Evolutionary conservation across 768 basidiomycete genomes (phyloP).

Genomic region (Leucocoprinus birnbaumii): DNA sequence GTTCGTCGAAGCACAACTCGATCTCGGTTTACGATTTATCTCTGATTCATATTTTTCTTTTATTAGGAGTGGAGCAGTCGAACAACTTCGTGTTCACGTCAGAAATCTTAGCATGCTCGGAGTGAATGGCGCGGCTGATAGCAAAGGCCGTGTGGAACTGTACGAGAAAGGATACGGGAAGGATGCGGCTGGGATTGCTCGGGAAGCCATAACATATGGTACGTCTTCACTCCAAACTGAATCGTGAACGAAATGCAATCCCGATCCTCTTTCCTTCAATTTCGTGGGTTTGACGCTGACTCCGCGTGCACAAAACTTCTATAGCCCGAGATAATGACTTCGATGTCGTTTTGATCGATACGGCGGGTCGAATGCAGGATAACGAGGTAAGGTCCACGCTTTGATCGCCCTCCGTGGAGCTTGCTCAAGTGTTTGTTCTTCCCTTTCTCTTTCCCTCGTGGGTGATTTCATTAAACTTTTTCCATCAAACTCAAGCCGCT

Average conservation of each 20-base stretch:
- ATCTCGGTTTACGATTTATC: background rate
- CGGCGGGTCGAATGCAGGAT: slow-evolving; percentile 98
- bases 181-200: slow-evolving; percentile 97
- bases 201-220: slow-evolving; percentile 93
- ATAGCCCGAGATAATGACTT: slow-evolving; percentile 86
- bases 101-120: slow-evolving; percentile 86
- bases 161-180: slow-evolving; percentile 98
- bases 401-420: slow-evolving; percentile 3
- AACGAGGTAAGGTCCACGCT: slow-evolving; percentile 73
- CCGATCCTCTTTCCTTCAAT: background rate
- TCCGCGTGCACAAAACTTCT: background rate
- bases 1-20: slow-evolving; percentile 29
- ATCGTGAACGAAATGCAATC: background rate
- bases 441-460: background rate
- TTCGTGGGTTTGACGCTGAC: background rate
- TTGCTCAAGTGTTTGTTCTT: background rate
- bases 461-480: background rate
- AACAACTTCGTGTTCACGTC: slow-evolving; percentile 96
- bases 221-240: slow-evolving; percentile 17
- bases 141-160: slow-evolving; percentile 81
- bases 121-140: slow-evolving; percentile 63
- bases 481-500: slow-evolving; percentile 58
- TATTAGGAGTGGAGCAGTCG: slow-evolving; percentile 88
- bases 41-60: background rate
- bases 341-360: slow-evolving; percentile 97